These are phyloP conservation scores for Boletus fagicola DNA, from an alignment of 768 basidiomycete species.

Conservation along the genomic window DNA sequence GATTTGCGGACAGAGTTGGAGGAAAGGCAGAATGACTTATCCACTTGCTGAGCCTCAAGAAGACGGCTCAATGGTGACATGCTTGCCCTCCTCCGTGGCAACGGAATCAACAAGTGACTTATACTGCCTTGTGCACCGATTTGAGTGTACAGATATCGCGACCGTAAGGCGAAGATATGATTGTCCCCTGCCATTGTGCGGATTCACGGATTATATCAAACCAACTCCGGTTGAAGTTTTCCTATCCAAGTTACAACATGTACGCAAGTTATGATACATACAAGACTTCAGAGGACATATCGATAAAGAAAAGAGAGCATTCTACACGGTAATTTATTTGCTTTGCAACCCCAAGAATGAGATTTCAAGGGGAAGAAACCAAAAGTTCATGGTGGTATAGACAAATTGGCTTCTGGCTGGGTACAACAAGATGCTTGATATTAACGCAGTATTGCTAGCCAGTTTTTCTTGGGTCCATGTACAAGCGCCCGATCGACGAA, in stretches of 20 bases:
- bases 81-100: not conserved
- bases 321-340: constrained; percentile 21
- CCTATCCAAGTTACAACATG: not conserved
- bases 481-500: constrained; percentile 12
- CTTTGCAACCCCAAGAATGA: constrained; percentile 3
- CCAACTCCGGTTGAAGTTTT: not conserved
- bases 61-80: not conserved
- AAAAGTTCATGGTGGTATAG: constrained; percentile 27
- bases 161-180: not conserved
- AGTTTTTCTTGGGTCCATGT: constrained; percentile 24
- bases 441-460: constrained; percentile 19
- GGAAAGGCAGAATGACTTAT: not conserved
- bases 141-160: too few relatives aligned
- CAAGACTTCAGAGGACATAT: constrained; percentile 17
- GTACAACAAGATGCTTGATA: constrained; percentile 31
- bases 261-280: constrained; percentile 25
- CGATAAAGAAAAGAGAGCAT: constrained; percentile 17
- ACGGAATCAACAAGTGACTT: not conserved
- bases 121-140: not conserved
- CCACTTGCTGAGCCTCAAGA: not conserved
- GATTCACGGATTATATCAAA: not conserved
- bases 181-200: not conserved
- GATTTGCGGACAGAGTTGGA: constrained; percentile 15
- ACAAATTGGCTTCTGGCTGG: constrained; percentile 15
- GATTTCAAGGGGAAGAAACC: constrained; percentile 2